phyloP scores from a whole-genome alignment of 2,329 filamentous ascomycete genomes.

The Waltergamsia citrina region DNA sequence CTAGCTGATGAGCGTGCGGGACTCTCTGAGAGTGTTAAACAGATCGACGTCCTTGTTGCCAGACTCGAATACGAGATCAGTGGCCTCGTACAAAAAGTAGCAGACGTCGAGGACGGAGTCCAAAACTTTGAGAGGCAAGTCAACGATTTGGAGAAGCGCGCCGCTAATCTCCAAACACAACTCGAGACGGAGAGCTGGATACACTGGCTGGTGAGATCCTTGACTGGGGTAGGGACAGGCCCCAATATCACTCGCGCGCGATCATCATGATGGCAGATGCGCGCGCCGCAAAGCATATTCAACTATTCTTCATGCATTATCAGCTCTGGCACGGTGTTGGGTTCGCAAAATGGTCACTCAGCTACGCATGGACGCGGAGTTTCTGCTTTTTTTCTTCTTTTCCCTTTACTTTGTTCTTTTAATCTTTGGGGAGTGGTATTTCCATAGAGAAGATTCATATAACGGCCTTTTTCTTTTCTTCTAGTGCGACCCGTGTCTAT shows the following conservation, averaged over 20 bases:
- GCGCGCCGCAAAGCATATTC: no score
- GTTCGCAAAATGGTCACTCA: no score
- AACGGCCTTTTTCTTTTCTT: no score
- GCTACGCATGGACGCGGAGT: not conserved
- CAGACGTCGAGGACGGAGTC: conserved; percentile 80
- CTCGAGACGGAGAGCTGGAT: conserved; percentile 56
- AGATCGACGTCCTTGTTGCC: conserved; percentile 71
- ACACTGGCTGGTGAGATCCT: conserved; percentile 52
- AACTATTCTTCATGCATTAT: no score
- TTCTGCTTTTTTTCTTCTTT: not conserved
- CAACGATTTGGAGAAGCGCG: conserved; percentile 55
- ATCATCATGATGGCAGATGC: no score
- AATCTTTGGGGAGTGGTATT: not conserved
- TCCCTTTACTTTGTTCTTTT: no score
- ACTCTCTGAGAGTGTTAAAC: conserved; percentile 63
- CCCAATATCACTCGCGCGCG: conserved; percentile 36
- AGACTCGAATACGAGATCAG: conserved; percentile 90
- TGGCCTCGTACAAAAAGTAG: conserved; percentile 66
- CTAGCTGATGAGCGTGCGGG: conserved; percentile 59
- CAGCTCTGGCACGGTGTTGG: no score
- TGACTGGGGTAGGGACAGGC: conserved; percentile 51
- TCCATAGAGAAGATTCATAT: not conserved
- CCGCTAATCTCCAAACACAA: conserved; percentile 51
- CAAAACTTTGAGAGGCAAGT: conserved; percentile 73
- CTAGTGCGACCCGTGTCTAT: no score